Evolutionary conservation across 257 asterid species (phyloP), one percentile per base, ranked within the genome.

Genomic region (Schizonepeta tenuifolia): DNA sequence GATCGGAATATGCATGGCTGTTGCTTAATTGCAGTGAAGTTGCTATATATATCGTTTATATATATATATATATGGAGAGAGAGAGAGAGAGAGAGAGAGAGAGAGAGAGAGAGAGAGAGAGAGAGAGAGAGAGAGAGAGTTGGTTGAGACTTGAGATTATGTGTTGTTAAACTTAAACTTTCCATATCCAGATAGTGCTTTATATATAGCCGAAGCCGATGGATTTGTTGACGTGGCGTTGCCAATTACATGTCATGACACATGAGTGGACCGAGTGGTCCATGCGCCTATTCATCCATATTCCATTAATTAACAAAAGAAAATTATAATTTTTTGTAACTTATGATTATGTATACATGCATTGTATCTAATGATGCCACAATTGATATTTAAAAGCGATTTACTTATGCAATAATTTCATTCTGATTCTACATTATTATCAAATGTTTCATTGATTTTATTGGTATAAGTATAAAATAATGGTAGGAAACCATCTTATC

Each of bases 191-290:
- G 40, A 72, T 13, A 58, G 67, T 71, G 36, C 0, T 69, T 46
- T 74, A 71, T 83, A 70, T 73, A 74, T 79, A 79, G 86, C 10
- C 51, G 43, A 63, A 79, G 86, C 10, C 51, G 43, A 63, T 62
- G 72, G 81, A 75, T 53, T 49, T 72, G 79, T 17, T 77, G 85
- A 82, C 75, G 81, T 80, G 83, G 83, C 75, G 28, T 67, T 70
- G 51, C 56, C 50, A 59, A 28, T 57, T 24, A 57, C 76, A 65
- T 75, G 61, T 74, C 71, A 51, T 72, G 65, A 55, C 71, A 73
- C 78, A 77, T 66, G 54, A 62, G 8, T 74, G 75, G 66, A 71
- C 78, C 82, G 54, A 62, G 8, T 74, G 75, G 66, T 74, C 78
- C 82, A 73, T 77, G 58, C 67, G 14, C 68, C 43, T 58, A 62